These are phyloP conservation scores for Phytophthora cajani DNA, from an alignment of 352 stramenopile species.

Conservation along the genomic window DNA sequence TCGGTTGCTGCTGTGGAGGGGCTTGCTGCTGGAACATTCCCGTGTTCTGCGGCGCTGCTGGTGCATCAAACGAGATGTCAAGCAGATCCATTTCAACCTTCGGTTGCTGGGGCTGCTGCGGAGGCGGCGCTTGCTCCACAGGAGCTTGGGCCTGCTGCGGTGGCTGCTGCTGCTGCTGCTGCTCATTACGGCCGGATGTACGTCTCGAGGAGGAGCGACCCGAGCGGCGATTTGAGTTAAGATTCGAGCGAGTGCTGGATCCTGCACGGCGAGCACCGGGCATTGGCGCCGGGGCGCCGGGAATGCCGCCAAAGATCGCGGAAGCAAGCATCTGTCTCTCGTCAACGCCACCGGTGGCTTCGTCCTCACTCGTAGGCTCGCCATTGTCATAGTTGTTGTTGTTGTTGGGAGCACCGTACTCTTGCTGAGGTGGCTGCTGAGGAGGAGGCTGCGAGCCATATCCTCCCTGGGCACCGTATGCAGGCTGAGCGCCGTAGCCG, in stretches of 20 bases:
- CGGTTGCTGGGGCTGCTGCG: conserved; percentile 39
- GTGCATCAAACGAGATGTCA: conserved; percentile 82
- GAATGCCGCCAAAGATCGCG: conserved; percentile 97
- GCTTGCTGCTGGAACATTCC: conserved; percentile 46
- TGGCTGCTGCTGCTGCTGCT: conserved; percentile 42
- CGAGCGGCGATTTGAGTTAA: conserved; percentile 40
- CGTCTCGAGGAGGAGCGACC: conserved; percentile 34
- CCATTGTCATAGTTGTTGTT: conserved; percentile 64
- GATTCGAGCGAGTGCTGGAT: conserved; percentile 29
- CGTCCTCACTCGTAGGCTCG: conserved; percentile 50
- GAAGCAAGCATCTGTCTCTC: conserved; percentile 92
- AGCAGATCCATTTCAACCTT: conserved; percentile 84
- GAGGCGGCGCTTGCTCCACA: conserved; percentile 37
- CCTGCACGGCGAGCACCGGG: conserved; percentile 45
- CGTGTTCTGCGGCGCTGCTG: conserved; percentile 43
- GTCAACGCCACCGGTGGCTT: conserved; percentile 50
- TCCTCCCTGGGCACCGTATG: conserved; percentile 41
- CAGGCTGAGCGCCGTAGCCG: conserved; percentile 47
- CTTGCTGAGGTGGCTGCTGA: conserved; percentile 43
- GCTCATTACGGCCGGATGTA: conserved; percentile 47
- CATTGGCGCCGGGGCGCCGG: conserved; percentile 64
- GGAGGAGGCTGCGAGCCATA: conserved; percentile 46
- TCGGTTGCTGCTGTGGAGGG: conserved; percentile 42
- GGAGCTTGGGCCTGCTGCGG: conserved; percentile 38
- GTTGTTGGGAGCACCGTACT: conserved; percentile 48